phyloP scores from a whole-genome alignment of 2,329 filamentous ascomycete species.

The Fusarium sp. region DNA sequence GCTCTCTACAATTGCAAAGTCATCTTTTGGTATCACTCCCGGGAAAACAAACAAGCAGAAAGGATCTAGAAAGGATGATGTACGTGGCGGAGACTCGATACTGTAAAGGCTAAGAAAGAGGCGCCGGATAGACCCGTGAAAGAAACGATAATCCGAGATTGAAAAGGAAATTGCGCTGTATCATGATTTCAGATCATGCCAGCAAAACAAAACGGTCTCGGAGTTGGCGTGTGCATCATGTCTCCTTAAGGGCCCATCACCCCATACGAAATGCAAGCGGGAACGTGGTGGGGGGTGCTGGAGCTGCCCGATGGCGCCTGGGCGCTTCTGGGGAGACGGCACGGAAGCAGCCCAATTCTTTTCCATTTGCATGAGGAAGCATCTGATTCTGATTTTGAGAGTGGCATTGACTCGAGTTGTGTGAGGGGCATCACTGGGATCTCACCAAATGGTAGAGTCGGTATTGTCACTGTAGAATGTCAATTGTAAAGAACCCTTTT shows the following conservation, averaged over 20 bases:
- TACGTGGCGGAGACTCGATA: slow-evolving; percentile 4
- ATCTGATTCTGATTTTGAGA: slow-evolving; percentile 6
- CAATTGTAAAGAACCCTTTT: background rate
- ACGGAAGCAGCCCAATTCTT: slow-evolving; percentile 30
- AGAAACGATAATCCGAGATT: background rate
- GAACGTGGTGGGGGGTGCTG: slow-evolving; percentile 27
- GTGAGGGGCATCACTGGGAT: background rate
- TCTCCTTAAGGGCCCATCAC: slow-evolving; percentile 28
- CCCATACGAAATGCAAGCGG: slow-evolving; percentile 35
- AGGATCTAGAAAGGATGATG: slow-evolving; percentile 2
- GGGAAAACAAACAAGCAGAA: background rate
- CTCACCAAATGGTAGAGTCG: background rate
- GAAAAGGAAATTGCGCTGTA: slow-evolving; percentile 8
- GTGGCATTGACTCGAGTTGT: background rate
- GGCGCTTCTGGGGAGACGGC: slow-evolving; percentile 20
- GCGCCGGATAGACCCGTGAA: slow-evolving; percentile 8
- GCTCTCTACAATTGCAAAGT: background rate
- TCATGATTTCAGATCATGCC: slow-evolving; percentile 38
- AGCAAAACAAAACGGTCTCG: slow-evolving; percentile 24
- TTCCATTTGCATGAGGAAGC: slow-evolving; percentile 24
- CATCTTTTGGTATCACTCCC: background rate
- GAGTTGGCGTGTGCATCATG: slow-evolving; percentile 22
- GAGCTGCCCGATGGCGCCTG: slow-evolving; percentile 26
- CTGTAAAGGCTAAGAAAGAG: background rate
- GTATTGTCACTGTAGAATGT: background rate